Evolutionary conservation across 257 asterid species (phyloP).

Genomic region (Rehmannia glutinosa): DNA sequence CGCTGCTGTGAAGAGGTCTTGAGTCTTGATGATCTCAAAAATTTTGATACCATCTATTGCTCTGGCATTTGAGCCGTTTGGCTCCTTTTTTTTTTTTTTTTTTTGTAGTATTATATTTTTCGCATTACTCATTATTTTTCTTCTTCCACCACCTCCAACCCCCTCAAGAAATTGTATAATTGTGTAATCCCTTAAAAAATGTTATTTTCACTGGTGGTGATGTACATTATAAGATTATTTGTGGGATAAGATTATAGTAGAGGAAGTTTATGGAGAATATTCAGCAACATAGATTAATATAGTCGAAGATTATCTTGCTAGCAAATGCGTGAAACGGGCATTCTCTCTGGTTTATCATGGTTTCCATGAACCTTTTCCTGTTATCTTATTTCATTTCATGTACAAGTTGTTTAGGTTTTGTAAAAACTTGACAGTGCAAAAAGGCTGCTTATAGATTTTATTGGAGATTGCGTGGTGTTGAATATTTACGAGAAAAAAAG

Average conservation of each 20-base stretch:
- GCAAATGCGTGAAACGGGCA: not conserved
- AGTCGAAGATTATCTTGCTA: too few relatives aligned
- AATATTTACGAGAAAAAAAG: too few relatives aligned
- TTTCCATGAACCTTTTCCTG: too few relatives aligned
- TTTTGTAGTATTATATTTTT: constrained; percentile 19
- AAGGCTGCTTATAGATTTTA: not conserved
- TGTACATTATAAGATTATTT: not conserved
- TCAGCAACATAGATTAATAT: too few relatives aligned
- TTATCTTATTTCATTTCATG: too few relatives aligned
- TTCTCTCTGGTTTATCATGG: too few relatives aligned
- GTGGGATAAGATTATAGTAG: not conserved
- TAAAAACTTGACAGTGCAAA: not conserved
- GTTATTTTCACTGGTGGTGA: not conserved
- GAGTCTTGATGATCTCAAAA: constrained; percentile 52
- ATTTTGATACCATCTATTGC: constrained; percentile 32
- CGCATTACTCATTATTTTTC: constrained; percentile 6
- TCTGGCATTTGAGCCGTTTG: constrained; percentile 1
- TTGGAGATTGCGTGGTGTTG: not conserved
- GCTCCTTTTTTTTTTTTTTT: not conserved
- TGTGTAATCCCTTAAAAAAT: constrained; percentile 7
- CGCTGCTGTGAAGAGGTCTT: constrained; percentile 92
- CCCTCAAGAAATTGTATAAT: not conserved
- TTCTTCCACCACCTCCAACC: not conserved
- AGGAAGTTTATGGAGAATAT: not conserved
- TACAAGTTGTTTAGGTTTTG: not conserved